These are phyloP conservation scores for Xanthoceras sorbifolium DNA, from an alignment of 345 rosid genomes.

Conservation along the genomic window DNA sequence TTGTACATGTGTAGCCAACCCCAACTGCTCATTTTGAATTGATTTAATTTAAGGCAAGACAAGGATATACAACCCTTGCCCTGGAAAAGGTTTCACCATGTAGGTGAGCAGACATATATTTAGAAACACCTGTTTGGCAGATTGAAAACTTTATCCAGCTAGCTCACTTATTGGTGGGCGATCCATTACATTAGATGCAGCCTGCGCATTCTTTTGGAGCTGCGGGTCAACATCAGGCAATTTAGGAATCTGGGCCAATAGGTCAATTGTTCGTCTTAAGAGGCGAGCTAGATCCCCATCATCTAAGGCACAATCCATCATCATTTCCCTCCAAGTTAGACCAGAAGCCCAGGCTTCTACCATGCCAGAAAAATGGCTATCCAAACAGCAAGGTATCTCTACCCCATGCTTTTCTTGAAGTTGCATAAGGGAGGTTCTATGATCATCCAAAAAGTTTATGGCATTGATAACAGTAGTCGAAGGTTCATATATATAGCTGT, in stretches of 20 bases:
- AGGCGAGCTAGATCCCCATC: conserved; percentile 96
- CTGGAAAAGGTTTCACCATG: background rate
- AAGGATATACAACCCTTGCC: background rate
- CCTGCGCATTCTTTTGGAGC: conserved; percentile 61
- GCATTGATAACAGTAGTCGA: conserved; percentile 55
- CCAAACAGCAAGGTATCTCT: conserved; percentile 67
- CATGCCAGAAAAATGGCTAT: conserved; percentile 92
- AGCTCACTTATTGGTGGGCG: conserved; percentile 96
- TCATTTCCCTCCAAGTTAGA: conserved; percentile 88
- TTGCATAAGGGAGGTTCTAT: conserved; percentile 52
- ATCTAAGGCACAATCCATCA: conserved; percentile 97
- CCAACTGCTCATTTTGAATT: background rate
- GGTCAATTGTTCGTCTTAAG: conserved; percentile 74
- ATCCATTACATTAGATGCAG: conserved; percentile 79
- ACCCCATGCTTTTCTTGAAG: conserved; percentile 90
- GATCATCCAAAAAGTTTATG: conserved; percentile 64
- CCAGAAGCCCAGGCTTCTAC: conserved; percentile 99
- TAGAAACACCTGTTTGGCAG: background rate
- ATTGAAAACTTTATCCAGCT: conserved; percentile 48
- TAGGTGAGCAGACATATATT: background rate
- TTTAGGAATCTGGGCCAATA: conserved; percentile 90
- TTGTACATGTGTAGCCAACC: background rate
- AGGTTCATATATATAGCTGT: conserved; percentile 70
- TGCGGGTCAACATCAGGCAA: conserved; percentile 73
- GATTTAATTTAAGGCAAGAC: background rate